A percentile compares a stretch with the other conserved stretches of the same genome.
Evolutionary conservation across 371 early-diverging fungal species (phyloP).

Genomic region (Scutellospora calospora): DNA sequence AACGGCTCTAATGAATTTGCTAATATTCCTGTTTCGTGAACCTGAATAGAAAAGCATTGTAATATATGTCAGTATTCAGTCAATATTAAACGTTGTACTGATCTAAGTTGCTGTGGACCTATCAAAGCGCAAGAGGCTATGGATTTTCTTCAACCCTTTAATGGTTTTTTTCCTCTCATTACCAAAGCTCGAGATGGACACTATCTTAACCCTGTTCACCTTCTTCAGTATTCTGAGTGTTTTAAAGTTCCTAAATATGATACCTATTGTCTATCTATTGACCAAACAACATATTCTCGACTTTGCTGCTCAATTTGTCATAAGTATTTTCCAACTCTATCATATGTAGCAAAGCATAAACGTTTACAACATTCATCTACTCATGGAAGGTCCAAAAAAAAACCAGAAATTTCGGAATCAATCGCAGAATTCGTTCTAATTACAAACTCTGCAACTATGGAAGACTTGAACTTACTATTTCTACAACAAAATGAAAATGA

Average conservation of each 20-base stretch:
- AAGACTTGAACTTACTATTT: too few species aligned
- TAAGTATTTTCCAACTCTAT: neutral
- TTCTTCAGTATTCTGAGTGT: neutral
- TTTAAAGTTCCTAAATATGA: conserved; percentile 18
- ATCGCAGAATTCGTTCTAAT: too few species aligned
- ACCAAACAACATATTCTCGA: neutral
- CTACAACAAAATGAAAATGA: too few species aligned
- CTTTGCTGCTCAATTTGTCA: neutral
- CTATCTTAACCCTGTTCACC: neutral
- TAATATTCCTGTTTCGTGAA: too few species aligned
- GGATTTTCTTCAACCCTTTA: neutral
- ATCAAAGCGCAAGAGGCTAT: neutral
- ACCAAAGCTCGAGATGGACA: conserved; percentile 8
- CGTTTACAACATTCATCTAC: neutral
- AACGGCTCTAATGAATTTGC: too few species aligned
- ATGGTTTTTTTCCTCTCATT: conserved; percentile 11
- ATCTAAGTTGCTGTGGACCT: neutral
- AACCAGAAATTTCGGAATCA: neutral
- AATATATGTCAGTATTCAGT: neutral
- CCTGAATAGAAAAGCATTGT: neutral
- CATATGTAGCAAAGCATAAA: neutral
- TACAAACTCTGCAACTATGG: too few species aligned
- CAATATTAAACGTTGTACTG: neutral
- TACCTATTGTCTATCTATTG: conserved; percentile 5
- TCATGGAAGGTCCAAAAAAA: neutral